Evolutionary conservation across 2,329 filamentous ascomycete genomes (phyloP), one percentile per base, ranked within the genome.

Genomic region (Beauveria brongniartii): DNA sequence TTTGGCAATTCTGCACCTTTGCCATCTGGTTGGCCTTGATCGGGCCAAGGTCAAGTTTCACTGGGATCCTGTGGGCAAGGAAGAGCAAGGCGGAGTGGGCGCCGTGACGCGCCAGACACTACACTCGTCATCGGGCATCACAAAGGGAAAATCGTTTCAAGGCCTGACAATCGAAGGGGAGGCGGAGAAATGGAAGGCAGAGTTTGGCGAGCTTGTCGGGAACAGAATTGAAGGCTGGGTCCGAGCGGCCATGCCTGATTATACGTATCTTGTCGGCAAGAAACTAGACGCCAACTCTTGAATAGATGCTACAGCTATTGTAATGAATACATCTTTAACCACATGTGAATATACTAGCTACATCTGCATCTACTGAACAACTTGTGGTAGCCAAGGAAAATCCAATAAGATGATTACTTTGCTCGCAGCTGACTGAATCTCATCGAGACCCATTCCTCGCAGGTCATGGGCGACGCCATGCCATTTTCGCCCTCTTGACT

Each of bases 161-260:
- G 24, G 63, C 5, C 41, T 65, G n/a, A 57, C 61, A 6, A 63
- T 65, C 10, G 59, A 61, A 28, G 46, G 20, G 5, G 58, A 64
- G 61, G 63, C 50, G 5, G 37, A 54, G 26, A 62, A 63, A 57
- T 65, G 64, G 64, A 58, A 53, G 52, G 51, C 16, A 10, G 63
- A 64, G 46, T 63, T 64, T 62, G 63, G 61, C 9, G 55, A 62
- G n/a, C 56, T 48, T 14, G 20, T 41, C 3, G 61, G 54, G 12
- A 24, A 10, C 20, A 59, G 51, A 30, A 30, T 64, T 5, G 61
- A 61, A 41, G 26, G 46, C 20, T 62, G 41, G 59, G 63, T 63
- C 12, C 44, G 61, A 10, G 57, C 26, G 1, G 61, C 61, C 9
- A 60, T 64, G 61, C 52, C 61, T 5, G 51, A 62, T 40, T 62